Conservation (phyloP, 345 rosid genomes). For the Jatropha curcas region DNA sequence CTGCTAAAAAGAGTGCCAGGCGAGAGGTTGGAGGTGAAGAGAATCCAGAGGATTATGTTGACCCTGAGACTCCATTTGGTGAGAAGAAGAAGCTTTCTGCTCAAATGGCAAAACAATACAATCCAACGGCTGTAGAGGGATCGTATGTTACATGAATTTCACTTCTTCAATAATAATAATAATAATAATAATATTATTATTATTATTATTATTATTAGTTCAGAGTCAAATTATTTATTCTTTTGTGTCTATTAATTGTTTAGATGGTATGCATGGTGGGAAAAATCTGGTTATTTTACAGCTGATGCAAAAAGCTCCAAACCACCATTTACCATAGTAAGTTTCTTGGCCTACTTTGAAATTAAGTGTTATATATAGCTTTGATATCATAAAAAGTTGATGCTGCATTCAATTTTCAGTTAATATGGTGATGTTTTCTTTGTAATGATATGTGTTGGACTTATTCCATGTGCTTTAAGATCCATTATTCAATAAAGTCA, state of each 20-base stretch:
- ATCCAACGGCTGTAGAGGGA: conserved; percentile 75
- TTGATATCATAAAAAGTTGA: neutral
- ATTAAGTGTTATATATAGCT: neutral
- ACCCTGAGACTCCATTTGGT: conserved; percentile 72
- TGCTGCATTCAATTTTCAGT: too few relatives aligned
- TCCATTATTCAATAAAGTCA: neutral
- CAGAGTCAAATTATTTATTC: neutral
- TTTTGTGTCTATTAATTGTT: neutral
- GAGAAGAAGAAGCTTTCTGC: conserved; percentile 74
- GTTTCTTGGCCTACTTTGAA: conserved; percentile 20
- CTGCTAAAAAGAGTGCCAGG: conserved; percentile 58
- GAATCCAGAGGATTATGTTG: conserved; percentile 68
- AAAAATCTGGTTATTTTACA: conserved; percentile 58
- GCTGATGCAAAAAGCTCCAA: conserved; percentile 78
- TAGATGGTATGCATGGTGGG: conserved; percentile 99
- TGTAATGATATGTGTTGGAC: neutral
- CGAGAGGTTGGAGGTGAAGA: conserved; percentile 56
- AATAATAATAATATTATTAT: neutral
- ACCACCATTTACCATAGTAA: conserved; percentile 76
- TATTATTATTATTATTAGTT: neutral
- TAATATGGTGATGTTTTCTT: neutral
- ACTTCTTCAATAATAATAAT: neutral
- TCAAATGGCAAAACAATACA: conserved; percentile 90
- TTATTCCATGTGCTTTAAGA: neutral
- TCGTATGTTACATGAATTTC: conserved; percentile 37